Base-by-base conservation (phyloP, 2,329 filamentous ascomycete species). In the Aspergillus fructus region DNA sequence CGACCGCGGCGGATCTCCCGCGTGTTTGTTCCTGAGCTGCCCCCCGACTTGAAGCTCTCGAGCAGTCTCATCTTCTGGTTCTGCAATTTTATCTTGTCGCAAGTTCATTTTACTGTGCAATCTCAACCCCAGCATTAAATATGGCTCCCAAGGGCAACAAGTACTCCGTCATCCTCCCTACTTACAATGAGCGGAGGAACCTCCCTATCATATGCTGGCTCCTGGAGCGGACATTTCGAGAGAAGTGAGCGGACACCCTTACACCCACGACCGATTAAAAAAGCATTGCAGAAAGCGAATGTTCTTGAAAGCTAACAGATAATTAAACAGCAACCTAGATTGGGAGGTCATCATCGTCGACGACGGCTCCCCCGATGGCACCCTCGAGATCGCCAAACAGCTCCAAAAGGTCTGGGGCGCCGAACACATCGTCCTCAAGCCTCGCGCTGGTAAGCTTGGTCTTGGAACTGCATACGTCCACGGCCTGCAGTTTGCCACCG, bases 271-370 rank as follows among this genome's bases (percentile, higher is more conserved):
- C 40, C 24, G 27, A 46, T 46, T 37, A 24, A 49, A 37, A n/a
- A 1, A 47, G 19, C 13, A 15, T 11, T 11, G 27, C 11, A 7
- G 23, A n/a, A n/a, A 15, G 2, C 11, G 46, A 37, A 37, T 13
- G 5, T 43, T 9, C 24, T 41, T 33, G 5, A 4, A 46, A 51
- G 30, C 48, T 51, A 56, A 52, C 34, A 34, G 3, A 12, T 27
- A 33, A 9, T 34, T 33, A 19, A 47, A 49, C 64, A 96, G 93
- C 72, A 89, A 94, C 50, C 85, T 99, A 69, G 89, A 97, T 76
- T 99, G 91, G 91, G 93, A 99, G 81, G 83, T 99, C 74, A 89
- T 99, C 74, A 94, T 99, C 75, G 90, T 99, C 75, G 94, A 99
- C 84, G 96, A 99, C 77, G 94, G 90, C 78, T 96, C 91, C 56